Conservation (phyloP, 257 asterid genomes). For the Solanum habrochaites region DNA sequence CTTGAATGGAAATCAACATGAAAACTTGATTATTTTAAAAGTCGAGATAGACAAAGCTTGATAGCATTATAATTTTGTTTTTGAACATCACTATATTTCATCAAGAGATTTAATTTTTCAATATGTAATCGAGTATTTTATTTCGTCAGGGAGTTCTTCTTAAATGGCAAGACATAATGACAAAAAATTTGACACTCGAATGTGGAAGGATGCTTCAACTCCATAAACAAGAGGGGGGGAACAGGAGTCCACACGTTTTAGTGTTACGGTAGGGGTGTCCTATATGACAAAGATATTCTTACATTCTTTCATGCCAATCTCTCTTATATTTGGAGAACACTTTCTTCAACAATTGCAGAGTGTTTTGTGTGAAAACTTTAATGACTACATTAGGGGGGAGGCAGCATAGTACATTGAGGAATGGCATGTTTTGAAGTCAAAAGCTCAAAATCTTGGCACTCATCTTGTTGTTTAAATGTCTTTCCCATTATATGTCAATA, state of each 20-base stretch:
- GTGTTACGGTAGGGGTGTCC: not conserved
- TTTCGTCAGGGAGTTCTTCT: no score
- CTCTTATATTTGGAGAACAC: not conserved
- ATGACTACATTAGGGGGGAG: accelerated
- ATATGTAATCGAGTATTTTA: no score
- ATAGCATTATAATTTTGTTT: no score
- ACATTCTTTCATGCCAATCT: not conserved
- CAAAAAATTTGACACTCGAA: not conserved
- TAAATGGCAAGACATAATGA: not conserved
- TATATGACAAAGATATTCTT: no score
- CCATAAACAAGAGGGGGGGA: not conserved
- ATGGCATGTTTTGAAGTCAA: not conserved
- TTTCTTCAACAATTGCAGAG: not conserved
- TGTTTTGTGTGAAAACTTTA: not conserved
- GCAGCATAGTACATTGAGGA: not conserved
- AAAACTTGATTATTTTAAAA: no score
- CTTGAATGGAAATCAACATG: not conserved
- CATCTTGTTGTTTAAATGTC: not conserved
- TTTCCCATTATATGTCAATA: no score
- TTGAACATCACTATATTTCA: no score
- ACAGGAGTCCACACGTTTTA: not conserved
- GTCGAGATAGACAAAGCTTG: no score
- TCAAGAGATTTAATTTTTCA: not conserved
- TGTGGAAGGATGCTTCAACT: not conserved
- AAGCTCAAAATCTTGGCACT: not conserved